Percentiles rank a stretch among this genome's conserved stretches.
phyloP scores from a whole-genome alignment of 2,329 filamentous ascomycete genomes.

The Fusarium nygamai region DNA sequence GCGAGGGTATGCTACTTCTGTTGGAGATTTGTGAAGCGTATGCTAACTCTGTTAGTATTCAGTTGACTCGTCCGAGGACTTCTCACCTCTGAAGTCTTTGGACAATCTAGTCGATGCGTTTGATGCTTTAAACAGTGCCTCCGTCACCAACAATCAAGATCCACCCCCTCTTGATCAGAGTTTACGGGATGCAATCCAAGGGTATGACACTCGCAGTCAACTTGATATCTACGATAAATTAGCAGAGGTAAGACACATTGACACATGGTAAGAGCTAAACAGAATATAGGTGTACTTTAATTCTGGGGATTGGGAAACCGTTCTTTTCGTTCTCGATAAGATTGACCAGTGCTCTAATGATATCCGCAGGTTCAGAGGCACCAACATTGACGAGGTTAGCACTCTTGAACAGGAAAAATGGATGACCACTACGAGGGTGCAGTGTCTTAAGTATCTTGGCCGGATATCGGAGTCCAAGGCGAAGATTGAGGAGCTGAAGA shows the following conservation, averaged over 20 bases:
- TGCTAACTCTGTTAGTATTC: neutral
- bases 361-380: neutral
- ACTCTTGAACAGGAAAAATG: neutral
- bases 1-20: neutral
- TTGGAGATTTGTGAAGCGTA: fast-evolving
- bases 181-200: neutral
- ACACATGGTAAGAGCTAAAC: neutral
- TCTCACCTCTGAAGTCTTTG: neutral
- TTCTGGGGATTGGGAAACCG: neutral
- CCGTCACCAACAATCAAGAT: neutral
- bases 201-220: neutral
- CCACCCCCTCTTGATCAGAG: neutral
- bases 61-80: neutral
- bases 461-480: neutral
- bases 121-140: neutral
- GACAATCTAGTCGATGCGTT: neutral
- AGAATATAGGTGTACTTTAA: neutral
- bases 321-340: neutral
- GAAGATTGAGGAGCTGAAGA: neutral
- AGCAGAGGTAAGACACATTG: neutral
- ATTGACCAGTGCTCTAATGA: neutral
- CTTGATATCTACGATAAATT: neutral
- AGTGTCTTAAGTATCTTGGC: neutral
- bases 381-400: neutral
- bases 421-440: neutral